Evolutionary conservation across 1,139 yeast genomes (phyloP), one percentile per base, ranked within the genome.

Genomic region (Taphrina communis): DNA sequence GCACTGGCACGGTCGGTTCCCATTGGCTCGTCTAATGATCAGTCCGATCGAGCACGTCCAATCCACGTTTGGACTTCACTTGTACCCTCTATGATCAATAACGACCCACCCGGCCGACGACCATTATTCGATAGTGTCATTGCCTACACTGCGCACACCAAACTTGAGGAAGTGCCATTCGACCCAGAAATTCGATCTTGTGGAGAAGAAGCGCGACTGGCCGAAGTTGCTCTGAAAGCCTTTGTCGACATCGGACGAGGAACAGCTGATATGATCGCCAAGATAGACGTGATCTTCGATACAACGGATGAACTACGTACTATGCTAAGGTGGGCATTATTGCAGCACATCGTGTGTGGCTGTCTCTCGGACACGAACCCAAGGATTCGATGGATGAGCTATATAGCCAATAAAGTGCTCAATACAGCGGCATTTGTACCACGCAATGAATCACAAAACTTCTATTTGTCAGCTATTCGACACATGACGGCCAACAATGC

Each of bases 81-180:
- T 6, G 52, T 63, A 11, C 67, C 67, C 8, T 46, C 61, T 6
- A 51, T 63, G 46, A 63, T 63, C 61, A 55, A 63, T 35, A 61
- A 53, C 19, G 67, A 63, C 35, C 67, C 67, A 7, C 61, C 61
- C 1, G 67, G 67, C 14, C 21, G 52, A 14, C 44, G 67, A 12
- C 44, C 67, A 7, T 21, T 63, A n/a, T 63, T 63, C 53, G 67
- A 63, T 48, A 55, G 56, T 11, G 38, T 63, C 46, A 36, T 63
- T 4, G 61, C 60, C 11, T 55, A 44, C 48, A 55, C 67, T 39
- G 67, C 67, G 19, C 67, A 63, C 17, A 36, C 46, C 48, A 36
- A 51, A 21, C 38, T 56, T 39, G 67, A 63, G 46, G 61, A 53
- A 14, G n/a, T 53, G 4, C 55, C 61, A 7, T 38, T 63, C 6